Conservation (phyloP, 306 rosid species). For the Argentina anserina region DNA sequence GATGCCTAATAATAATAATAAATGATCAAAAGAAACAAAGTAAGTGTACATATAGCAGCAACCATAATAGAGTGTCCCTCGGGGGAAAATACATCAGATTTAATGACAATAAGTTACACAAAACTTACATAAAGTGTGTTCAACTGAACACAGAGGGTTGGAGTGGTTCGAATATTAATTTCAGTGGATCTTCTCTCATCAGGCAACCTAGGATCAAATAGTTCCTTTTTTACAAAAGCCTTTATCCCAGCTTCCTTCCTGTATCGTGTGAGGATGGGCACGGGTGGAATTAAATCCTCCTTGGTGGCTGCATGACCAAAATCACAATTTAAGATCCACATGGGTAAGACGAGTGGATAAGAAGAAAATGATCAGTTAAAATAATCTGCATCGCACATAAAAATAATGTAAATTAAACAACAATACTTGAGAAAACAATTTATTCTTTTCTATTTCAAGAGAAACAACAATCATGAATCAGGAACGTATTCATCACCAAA, state of each 20-base stretch:
- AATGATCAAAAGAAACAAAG: neutral
- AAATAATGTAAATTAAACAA: conserved; percentile 19
- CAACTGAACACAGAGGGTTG: conserved; percentile 84
- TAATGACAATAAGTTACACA: conserved; percentile 10
- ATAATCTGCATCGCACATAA: conserved; percentile 12
- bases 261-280: conserved; percentile 89
- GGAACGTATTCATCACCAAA: neutral
- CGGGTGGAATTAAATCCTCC: conserved; percentile 89
- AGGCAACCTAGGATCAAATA: conserved; percentile 78
- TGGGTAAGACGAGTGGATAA: neutral
- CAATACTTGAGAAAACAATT: neutral
- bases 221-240: conserved; percentile 96
- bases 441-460: neutral
- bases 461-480: neutral
- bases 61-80: neutral
- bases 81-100: conserved; percentile 8
- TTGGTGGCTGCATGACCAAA: conserved; percentile 67
- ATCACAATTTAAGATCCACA: conserved; percentile 17
- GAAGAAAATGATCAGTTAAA: neutral
- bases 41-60: neutral
- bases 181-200: conserved; percentile 73
- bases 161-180: conserved; percentile 67
- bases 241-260: conserved; percentile 87
- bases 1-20: neutral
- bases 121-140: conserved; percentile 90